phyloP scores from a whole-genome alignment of 2,329 filamentous ascomycete genomes.

The Cordyceps farinosa region DNA sequence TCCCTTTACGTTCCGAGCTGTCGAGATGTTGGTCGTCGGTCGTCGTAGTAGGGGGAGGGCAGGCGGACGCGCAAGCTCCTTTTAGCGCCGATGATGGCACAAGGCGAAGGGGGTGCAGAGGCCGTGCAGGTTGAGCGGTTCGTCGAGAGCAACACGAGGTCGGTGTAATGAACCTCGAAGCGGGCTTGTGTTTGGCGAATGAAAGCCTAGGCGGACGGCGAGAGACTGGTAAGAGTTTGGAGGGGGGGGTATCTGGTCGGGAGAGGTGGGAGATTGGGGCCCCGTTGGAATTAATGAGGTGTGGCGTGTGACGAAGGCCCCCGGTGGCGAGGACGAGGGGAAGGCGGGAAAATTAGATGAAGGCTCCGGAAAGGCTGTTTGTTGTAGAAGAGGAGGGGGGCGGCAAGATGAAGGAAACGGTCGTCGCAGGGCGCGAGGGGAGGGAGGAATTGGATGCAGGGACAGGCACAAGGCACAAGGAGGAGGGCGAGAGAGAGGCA shows the following conservation, averaged over 20 bases:
- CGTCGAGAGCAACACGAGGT: not conserved
- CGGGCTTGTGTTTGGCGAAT: not conserved
- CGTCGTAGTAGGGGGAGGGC: not conserved
- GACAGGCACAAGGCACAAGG: too few relatives aligned
- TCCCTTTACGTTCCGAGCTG: not conserved
- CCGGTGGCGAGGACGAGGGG: not conserved
- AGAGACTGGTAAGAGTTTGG: not conserved
- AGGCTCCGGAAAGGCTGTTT: not conserved
- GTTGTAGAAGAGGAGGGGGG: not conserved
- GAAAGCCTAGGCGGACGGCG: not conserved
- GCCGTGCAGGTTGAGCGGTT: not conserved
- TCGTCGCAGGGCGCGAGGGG: not conserved
- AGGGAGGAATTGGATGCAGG: not conserved
- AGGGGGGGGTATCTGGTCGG: not conserved
- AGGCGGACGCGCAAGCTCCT: conserved; percentile 1
- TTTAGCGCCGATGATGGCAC: not conserved
- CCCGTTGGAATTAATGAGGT: not conserved
- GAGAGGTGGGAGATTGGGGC: not conserved
- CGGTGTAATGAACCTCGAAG: not conserved
- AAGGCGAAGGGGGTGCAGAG: not conserved
- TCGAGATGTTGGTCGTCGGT: not conserved
- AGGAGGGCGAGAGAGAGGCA: too few relatives aligned
- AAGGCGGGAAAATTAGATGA: not conserved
- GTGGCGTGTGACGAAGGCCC: not conserved
- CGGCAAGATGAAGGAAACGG: not conserved